These are phyloP conservation scores for Trichoderma harzianum DNA, from an alignment of 2,329 filamentous ascomycete genomes.

Conservation along the genomic window DNA sequence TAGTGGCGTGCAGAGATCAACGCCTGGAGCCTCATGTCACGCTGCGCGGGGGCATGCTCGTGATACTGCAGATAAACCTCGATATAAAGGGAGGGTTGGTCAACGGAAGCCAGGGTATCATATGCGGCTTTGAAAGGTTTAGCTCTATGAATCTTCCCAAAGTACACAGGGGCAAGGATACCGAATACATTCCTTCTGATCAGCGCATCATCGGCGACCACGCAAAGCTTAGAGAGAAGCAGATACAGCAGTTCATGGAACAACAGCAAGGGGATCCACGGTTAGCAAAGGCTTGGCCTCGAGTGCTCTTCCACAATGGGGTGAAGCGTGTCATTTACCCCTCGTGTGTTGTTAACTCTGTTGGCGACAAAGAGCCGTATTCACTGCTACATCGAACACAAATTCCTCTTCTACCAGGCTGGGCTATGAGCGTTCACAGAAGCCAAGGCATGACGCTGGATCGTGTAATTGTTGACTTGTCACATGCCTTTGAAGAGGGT, in stretches of 20 bases:
- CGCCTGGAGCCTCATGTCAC: constrained; percentile 19
- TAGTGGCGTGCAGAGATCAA: constrained; percentile 20
- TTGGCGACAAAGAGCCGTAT: constrained; percentile 45
- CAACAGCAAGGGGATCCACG: background rate
- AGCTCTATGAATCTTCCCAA: background rate
- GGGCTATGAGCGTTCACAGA: constrained; percentile 64
- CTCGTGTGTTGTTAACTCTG: constrained; percentile 46
- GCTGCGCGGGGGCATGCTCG: constrained; percentile 23
- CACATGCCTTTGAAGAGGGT: constrained; percentile 51
- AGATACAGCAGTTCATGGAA: background rate
- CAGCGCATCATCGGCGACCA: background rate
- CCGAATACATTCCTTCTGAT: background rate
- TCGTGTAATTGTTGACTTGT: constrained; percentile 53
- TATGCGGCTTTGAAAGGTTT: constrained; percentile 24
- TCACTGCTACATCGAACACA: constrained; percentile 45
- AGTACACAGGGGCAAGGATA: background rate
- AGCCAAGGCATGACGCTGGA: constrained; percentile 61
- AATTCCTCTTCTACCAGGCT: constrained; percentile 57
- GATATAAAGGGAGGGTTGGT: constrained; percentile 18
- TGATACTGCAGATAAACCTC: constrained; percentile 28
- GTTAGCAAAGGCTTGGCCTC: constrained; percentile 21
- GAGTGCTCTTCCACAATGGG: constrained; percentile 51
- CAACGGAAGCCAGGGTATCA: constrained; percentile 30
- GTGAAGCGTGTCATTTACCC: constrained; percentile 45
- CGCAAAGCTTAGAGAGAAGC: background rate